Percentiles rank a stretch among this genome's conserved stretches.
Evolutionary conservation across 495 filamentous ascomycete genomes (phyloP).

Genomic region (Tuber umbilicatum): DNA sequence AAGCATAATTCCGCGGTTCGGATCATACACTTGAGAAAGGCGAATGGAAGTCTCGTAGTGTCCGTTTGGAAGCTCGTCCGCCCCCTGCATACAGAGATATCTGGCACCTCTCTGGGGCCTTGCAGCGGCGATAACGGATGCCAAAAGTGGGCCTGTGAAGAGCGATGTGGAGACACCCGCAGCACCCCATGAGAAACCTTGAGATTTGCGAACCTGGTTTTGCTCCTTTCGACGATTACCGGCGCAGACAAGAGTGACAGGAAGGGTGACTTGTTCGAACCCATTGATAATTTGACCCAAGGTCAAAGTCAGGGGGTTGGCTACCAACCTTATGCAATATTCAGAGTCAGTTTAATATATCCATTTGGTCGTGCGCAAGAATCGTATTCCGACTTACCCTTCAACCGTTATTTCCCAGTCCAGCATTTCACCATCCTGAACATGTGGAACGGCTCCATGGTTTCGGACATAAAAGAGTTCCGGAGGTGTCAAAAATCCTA

Average conservation of each 20-base stretch:
- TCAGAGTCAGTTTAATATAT: conserved; percentile 24
- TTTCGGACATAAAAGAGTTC: conserved; percentile 96
- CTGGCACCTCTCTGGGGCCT: conserved; percentile 63
- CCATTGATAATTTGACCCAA: conserved; percentile 67
- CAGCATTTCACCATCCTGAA: conserved; percentile 63
- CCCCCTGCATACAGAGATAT: conserved; percentile 91
- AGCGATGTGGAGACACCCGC: conserved; percentile 83
- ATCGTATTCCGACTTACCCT: conserved; percentile 50
- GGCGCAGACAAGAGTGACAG: conserved; percentile 86
- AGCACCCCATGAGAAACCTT: conserved; percentile 94
- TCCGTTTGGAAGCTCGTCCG: conserved; percentile 83
- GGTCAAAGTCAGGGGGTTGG: conserved; percentile 65
- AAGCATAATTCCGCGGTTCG: conserved; percentile 78
- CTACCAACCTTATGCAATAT: conserved; percentile 52
- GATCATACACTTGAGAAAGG: conserved; percentile 81
- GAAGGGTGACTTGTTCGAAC: conserved; percentile 78
- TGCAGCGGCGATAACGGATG: conserved; percentile 64
- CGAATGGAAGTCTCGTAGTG: conserved; percentile 86
- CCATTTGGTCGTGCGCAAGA: neutral
- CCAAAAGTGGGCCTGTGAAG: conserved; percentile 77
- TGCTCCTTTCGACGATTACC: conserved; percentile 94
- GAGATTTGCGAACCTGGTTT: conserved; percentile 82
- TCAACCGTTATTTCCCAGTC: conserved; percentile 83
- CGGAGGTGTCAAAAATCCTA: conserved; percentile 79
- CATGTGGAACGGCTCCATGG: conserved; percentile 78